These are phyloP conservation scores for Rugosomyces carneus DNA, from an alignment of 1,284 basidiomycete genomes.

Conservation along the genomic window DNA sequence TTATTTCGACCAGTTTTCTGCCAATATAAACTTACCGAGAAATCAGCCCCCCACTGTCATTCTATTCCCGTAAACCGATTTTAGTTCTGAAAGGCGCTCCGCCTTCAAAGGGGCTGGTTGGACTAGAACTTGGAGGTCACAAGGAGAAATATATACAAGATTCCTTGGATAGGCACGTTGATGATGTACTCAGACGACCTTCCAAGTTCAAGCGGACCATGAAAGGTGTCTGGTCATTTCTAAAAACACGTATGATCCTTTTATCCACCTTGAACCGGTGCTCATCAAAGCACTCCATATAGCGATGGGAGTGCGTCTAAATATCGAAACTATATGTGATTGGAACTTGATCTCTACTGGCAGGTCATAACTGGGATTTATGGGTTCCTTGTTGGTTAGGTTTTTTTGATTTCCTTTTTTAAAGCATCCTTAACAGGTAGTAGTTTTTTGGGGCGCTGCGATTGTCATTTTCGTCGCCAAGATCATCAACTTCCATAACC, in stretches of 20 bases:
- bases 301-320: constrained; percentile 52
- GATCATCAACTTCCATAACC: constrained; percentile 65
- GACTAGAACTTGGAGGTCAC: constrained; percentile 28
- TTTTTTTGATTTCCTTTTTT: background rate
- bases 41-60: constrained; percentile 56
- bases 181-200: constrained; percentile 65
- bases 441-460: constrained; percentile 73
- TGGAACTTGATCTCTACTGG: background rate
- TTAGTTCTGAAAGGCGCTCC: constrained; percentile 46
- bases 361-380: constrained; percentile 74
- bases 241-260: constrained; percentile 64
- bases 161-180: constrained; percentile 73
- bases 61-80: constrained; percentile 65
- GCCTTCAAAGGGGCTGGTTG: constrained; percentile 8
- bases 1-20: background rate
- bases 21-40: constrained; percentile 7
- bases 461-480: constrained; percentile 73
- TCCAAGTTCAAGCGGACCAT: constrained; percentile 58
- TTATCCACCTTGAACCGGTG: background rate
- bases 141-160: constrained; percentile 38
- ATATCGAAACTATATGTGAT: background rate
- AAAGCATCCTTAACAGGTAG: background rate
- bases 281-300: background rate
- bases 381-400: constrained; percentile 67
- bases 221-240: constrained; percentile 75